Evolutionary conservation across 805 yeast genomes (phyloP), one percentile per base, ranked within the genome.

Genomic region (Suhomyces vadensis): DNA sequence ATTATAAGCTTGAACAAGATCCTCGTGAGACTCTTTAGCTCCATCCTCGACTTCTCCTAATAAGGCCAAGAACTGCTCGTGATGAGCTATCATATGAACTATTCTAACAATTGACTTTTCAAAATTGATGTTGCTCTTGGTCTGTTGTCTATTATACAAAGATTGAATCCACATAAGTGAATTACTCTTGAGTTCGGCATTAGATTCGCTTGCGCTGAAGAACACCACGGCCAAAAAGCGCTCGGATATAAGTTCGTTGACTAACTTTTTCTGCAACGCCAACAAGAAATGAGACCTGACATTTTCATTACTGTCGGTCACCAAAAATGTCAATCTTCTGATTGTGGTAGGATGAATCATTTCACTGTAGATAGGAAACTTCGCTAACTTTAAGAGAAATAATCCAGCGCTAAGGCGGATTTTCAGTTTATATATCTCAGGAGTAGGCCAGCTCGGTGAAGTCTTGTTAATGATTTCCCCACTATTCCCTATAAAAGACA

Each of bases 131-230:
- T 74, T 74, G 6, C 54, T 52, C 37, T 54, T 64, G 5, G 61
- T 61, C 25, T 55, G 55, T 13, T 63, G 57, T 41, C 75, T 63
- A 20, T 62, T 62, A 48, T 76, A 74, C 11, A 83, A 72, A 1
- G 92, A 83, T 37, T 74, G 72, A 4, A 87, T 73, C 96, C 97
- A 90, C 1, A 83, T 84, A 27, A 73, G 71, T 0, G 80, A 75
- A 31, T 78, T 76, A 1, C 65, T 60, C 47, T 73, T 77, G 31
- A 88, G 57, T 0, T 62, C 61, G 2, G 53, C 54, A 22, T 78
- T 75, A 0, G 95, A 92, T 56, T 90, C 97, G 56, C 79, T 82
- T 0, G 94, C 95, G 53, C 78, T 71, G 57, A 87, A 84, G 58
- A 85, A 87, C 0, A 87, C 67, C 17, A 87, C 59, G 0, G 89